Conservation (phyloP, 257 asterid species). For the Plantago major region DNA sequence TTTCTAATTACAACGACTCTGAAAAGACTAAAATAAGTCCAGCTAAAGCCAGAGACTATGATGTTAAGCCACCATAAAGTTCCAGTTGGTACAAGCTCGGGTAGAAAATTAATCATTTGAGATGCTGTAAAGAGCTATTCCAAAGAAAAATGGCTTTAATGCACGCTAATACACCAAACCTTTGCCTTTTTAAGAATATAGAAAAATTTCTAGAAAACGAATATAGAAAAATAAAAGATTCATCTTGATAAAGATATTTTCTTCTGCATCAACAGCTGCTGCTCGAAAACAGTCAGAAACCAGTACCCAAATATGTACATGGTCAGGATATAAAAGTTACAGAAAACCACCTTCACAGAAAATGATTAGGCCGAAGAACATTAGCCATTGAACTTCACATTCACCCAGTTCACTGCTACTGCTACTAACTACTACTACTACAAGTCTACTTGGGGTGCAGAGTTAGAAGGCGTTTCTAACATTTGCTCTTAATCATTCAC, state of each 20-base stretch:
- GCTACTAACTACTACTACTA: too few relatives aligned
- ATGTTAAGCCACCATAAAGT: background rate
- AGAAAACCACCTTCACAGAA: background rate
- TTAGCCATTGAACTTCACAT: background rate
- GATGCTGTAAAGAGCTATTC: background rate
- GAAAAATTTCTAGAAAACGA: too few relatives aligned
- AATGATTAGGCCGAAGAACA: slow-evolving; percentile 1
- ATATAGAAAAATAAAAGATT: too few relatives aligned
- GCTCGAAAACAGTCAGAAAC: background rate
- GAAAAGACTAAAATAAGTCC: background rate
- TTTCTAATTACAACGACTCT: background rate
- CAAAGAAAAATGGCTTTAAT: background rate
- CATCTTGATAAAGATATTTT: too few relatives aligned
- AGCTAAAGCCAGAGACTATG: background rate
- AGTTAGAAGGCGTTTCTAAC: background rate
- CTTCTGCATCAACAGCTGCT: background rate
- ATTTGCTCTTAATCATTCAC: too few relatives aligned
- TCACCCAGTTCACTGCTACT: too few relatives aligned
- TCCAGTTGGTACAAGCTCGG: background rate
- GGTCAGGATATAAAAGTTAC: background rate
- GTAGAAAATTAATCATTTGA: background rate
- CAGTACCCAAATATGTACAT: slow-evolving; percentile 17
- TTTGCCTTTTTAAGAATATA: background rate
- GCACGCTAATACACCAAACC: background rate
- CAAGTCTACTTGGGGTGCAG: too few relatives aligned